A percentile compares a stretch with the other conserved stretches of the same genome.
Evolutionary conservation across 495 filamentous ascomycete species (phyloP).

Genomic region (Penicillium salamii): DNA sequence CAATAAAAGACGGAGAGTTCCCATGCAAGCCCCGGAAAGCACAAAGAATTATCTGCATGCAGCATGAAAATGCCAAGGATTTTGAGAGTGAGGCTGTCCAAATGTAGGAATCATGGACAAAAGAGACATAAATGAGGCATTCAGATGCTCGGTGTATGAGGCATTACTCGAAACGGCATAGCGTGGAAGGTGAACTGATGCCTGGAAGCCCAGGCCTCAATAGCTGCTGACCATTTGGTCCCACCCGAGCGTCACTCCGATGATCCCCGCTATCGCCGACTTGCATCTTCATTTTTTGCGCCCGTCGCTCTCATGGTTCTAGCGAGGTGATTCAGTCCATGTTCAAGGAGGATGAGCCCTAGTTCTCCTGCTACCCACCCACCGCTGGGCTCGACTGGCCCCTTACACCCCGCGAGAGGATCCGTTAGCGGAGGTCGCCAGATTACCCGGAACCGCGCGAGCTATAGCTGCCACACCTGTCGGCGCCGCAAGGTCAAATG

Average conservation of each 20-base stretch:
- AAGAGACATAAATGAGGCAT: no score
- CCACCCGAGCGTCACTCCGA: neutral
- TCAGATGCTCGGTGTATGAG: no score
- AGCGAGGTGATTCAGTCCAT: neutral
- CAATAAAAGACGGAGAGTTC: no score
- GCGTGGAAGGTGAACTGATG: neutral
- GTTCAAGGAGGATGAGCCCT: conserved; percentile 14
- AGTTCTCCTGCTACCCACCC: conserved; percentile 6
- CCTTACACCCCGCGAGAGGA: conserved; percentile 6
- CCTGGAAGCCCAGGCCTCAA: neutral
- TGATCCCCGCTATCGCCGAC: conserved; percentile 1
- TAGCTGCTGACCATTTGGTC: neutral
- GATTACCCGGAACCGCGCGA: conserved; percentile 49
- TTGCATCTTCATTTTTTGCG: neutral
- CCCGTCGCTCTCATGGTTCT: neutral
- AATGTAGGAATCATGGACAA: no score
- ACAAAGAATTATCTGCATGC: no score
- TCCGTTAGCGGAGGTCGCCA: conserved; percentile 32
- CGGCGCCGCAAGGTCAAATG: conserved; percentile 49
- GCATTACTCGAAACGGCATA: neutral
- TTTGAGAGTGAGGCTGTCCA: no score
- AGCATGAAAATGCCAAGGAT: no score
- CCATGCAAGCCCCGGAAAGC: no score
- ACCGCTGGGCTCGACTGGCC: conserved; percentile 3
- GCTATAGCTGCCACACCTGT: conserved; percentile 50